Base-by-base conservation (phyloP, 2,329 filamentous ascomycete genomes). In the Daldinia eschscholtzii region DNA sequence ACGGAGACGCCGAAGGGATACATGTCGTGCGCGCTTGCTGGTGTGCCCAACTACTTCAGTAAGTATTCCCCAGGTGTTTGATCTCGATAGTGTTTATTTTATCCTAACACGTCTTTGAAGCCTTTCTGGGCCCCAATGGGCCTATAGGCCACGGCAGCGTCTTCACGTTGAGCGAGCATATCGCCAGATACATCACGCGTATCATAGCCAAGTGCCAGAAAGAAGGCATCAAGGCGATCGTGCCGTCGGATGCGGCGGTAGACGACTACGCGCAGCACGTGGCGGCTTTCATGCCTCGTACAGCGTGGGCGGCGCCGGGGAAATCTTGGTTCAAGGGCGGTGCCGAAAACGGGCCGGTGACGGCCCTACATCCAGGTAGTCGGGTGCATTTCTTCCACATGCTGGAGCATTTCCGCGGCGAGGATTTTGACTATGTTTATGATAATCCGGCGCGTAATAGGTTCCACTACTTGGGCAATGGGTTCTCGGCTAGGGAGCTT, bases 21-120 rank as follows among this genome's bases (percentile, higher is more conserved):
- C 76, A 83, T 88, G 77, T 87, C 85, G 3, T 82, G 85, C 58
- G 84, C 83, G n/a, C 80, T 86, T 1, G 76, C 83, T 1, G 82
- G 82, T 0, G 80, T 87, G 65, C 85, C 86, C 0, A 88, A 88
- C 72, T 88, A 87, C 74, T 86, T 88, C 67, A 85, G 83, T 86
- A 69, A 76, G 83, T 35, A 9, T 20, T 41, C 12, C 41, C 28
- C 6, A 12, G 33, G 26, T 6, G 26, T 59, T 68, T 66, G 50
- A 46, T 10, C 50, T 42, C 42, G 23, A 1, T 1, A 30, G n/a
- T 33, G 12, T 10, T 2, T 35, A 37, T n/a, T 6, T 1, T 12
- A 13, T 52, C 1, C 66, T 70, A 62, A 70, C 57, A 37, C 2
- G 3, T 5, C 1, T 23, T 20, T 15, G 37, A 64, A 86, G 83